Base-by-base conservation (phyloP, 345 rosid species). In the Noccaea caerulescens region DNA sequence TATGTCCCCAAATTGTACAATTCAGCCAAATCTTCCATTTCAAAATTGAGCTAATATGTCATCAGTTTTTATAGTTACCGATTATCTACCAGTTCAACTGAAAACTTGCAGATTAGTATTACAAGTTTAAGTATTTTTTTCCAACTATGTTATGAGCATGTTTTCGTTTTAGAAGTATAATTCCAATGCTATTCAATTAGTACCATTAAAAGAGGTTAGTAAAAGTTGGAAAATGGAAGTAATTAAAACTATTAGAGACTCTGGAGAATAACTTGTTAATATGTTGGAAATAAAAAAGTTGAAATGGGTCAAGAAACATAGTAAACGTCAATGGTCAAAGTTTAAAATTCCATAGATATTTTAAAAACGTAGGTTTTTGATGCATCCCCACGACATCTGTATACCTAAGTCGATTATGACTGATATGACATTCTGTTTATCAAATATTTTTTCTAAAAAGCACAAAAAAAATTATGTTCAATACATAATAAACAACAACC, bases 321-420 rank as follows among this genome's bases (percentile, higher is more conserved):
- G 8, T 50, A 43, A 18, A 62, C 44, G 69, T 72, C 76, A 52
- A 60, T 51, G 75, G 68, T 71, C 53, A 61, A 71, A 7, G 33
- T 20, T 49, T 34, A 11, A 41, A 68, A 18, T 36, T 34, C 55
- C 46, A 46, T 43, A 47, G 32, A 16, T 14, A 46, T 33, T 33
- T n/a, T 1, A 34, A 43, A 34, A 55, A 43, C 52, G 1, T 68
- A 57, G 42, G 36, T 9, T 50, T 50, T 39, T 37, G 27, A 39
- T 60, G 60, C 34, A 60, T 51, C 72, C 50, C 58, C 51, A 50
- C 59, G 25, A 59, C 30, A 37, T 51, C 14, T 66, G 43, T 38
- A 39, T 7, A 39, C 51, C 42, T 50, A 70, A 49, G 27, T 66
- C 51, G 13, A 70, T 20, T 59, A 12, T 23, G 60, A 47, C 11